Conservation (phyloP, 495 filamentous ascomycete genomes). For the Tuber microsphaerosporum region DNA sequence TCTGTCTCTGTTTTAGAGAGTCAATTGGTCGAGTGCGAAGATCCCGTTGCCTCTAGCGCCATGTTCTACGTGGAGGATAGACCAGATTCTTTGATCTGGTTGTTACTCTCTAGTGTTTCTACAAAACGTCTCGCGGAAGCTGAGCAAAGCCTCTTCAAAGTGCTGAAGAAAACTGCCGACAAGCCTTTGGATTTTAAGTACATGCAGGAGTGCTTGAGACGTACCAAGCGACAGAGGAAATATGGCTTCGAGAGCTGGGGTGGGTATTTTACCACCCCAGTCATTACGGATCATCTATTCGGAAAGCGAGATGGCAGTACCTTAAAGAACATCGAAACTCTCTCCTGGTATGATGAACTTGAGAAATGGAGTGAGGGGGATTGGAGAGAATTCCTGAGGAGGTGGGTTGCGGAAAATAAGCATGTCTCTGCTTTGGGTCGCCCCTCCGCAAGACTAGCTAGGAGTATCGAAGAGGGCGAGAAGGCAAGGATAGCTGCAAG, state of each 20-base stretch:
- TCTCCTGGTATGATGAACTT: slow-evolving; percentile 69
- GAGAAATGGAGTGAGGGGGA: slow-evolving; percentile 71
- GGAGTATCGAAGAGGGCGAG: slow-evolving; percentile 52
- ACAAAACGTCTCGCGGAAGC: slow-evolving; percentile 77
- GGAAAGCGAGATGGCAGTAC: slow-evolving; percentile 78
- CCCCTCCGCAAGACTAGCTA: slow-evolving; percentile 53
- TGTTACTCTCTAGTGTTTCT: slow-evolving; percentile 74
- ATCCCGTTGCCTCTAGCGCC: slow-evolving; percentile 71
- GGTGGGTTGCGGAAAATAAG: slow-evolving; percentile 77
- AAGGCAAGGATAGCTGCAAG: slow-evolving; percentile 50
- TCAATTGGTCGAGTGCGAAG: slow-evolving; percentile 84
- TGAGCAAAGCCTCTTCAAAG: slow-evolving; percentile 73
- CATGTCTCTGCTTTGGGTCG: slow-evolving; percentile 85
- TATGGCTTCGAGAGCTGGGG: slow-evolving; percentile 69
- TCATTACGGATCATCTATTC: slow-evolving; percentile 87
- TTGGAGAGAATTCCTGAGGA: slow-evolving; percentile 73
- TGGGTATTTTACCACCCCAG: slow-evolving; percentile 65
- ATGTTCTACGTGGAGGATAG: slow-evolving; percentile 66
- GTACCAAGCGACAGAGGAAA: slow-evolving; percentile 69
- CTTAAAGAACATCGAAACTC: slow-evolving; percentile 54
- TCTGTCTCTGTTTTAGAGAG: slow-evolving; percentile 89
- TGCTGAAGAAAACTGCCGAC: slow-evolving; percentile 69
- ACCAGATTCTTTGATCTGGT: slow-evolving; percentile 73
- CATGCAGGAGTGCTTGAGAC: slow-evolving; percentile 71
- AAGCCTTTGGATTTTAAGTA: slow-evolving; percentile 83